Evolutionary conservation across 2,329 filamentous ascomycete genomes (phyloP), one percentile per base, ranked within the genome.

Genomic region (Lasiodiplodia hormozganensis): DNA sequence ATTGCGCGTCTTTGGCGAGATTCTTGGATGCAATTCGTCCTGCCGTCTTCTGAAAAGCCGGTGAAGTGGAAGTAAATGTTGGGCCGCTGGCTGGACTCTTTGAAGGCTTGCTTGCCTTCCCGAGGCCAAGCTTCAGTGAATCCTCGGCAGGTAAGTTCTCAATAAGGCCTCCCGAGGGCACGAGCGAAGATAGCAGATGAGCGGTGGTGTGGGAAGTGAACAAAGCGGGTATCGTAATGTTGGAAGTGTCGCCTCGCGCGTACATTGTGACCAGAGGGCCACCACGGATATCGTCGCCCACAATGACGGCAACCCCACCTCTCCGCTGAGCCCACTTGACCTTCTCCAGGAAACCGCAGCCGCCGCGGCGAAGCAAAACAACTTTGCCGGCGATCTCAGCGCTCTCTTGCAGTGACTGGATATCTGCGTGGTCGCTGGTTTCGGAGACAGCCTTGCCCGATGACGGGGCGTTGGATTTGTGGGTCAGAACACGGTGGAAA

Each of bases 241-340:
- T 97, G 40, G 94, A 96, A 3, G 95, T 97, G 76, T 98, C 94
- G 47, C 95, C 96, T 75, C 92, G 89, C n/a, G 96, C 96, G 79
- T 97, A 98, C 96, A 99, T 99, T 74, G 96, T 96, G 62, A 98
- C 92, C 70, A 99, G 83, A 43, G 92, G 92, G 4, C 94, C 94
- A 54, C 95, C 95, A 70, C 92, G 92, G 69, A 92, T 91, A 78
- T 97, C 92, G 78, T 99, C 96, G 31, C 96, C 96, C 3, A 99
- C 94, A 72, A 99, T 96, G 70, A 99, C 84, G 43, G 93, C 96
- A 69, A 94, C 87, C 23, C 92, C 96, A 28, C 96, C 96, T 75
- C 96, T 88, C 70, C 94, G 88, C 79, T 99, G 96, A 14, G 92
- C 93, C 96, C 96, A 99, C 83, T 96, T 95, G 71, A 96, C 93